A percentile compares a stretch with the other conserved stretches of the same genome.
phyloP scores from a whole-genome alignment of 202 grass and related monocot species.

The Cymbopogon flexuosus region DNA sequence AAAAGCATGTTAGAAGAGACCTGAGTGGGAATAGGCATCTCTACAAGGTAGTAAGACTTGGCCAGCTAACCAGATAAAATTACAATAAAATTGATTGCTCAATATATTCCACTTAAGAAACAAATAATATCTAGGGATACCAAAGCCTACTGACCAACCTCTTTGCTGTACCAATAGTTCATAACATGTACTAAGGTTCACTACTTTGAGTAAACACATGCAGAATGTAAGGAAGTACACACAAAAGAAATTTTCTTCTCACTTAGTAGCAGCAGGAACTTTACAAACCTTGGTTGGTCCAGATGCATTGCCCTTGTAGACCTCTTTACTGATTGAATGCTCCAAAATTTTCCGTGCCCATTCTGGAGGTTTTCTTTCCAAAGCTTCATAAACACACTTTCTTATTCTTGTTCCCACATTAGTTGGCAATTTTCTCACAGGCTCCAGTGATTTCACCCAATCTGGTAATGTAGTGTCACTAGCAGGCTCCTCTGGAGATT shows the following conservation, averaged over 20 bases:
- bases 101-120: slow-evolving; percentile 9
- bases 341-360: slow-evolving; percentile 92
- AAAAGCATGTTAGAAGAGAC: slow-evolving; percentile 21
- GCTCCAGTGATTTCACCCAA: slow-evolving; percentile 89
- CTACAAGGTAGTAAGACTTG: neutral
- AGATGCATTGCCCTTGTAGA: slow-evolving; percentile 98
- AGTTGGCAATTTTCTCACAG: slow-evolving; percentile 90
- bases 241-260: neutral
- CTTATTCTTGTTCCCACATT: slow-evolving; percentile 99
- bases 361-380: slow-evolving; percentile 83
- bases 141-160: neutral
- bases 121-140: neutral
- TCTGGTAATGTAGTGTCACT: slow-evolving; percentile 59
- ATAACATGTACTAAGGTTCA: slow-evolving; percentile 9
- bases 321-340: slow-evolving; percentile 93
- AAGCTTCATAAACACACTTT: slow-evolving; percentile 84
- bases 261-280: neutral
- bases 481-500: slow-evolving; percentile 45
- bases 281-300: slow-evolving; percentile 92
- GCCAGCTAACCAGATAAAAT: neutral
- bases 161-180: neutral
- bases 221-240: neutral
- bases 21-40: neutral
- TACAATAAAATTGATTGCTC: neutral
- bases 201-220: neutral